These are phyloP conservation scores for Andrographis paniculata DNA, from an alignment of 305 asterid genomes.

Conservation along the genomic window DNA sequence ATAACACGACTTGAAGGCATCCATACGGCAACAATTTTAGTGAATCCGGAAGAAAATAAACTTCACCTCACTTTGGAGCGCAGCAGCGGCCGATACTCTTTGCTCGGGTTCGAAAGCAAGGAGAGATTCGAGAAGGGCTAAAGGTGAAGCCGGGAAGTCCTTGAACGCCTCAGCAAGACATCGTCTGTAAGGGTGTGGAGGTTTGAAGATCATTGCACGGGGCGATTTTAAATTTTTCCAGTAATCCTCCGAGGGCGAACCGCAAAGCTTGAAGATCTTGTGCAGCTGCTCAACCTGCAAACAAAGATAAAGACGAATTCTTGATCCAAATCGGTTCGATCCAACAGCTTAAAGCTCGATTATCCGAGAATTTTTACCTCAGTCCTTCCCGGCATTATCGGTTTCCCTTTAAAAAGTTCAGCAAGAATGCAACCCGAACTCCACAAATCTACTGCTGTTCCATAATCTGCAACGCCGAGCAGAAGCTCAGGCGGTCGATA, in stretches of 20 bases:
- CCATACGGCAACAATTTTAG: neutral
- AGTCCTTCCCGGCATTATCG: conserved; percentile 92
- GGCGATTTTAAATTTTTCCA: conserved; percentile 59
- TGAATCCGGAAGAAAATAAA: conserved; percentile 9
- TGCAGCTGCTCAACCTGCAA: conserved; percentile 70
- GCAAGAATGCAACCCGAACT: conserved; percentile 90
- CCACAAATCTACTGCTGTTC: conserved; percentile 80
- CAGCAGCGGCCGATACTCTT: conserved; percentile 49
- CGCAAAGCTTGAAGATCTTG: conserved; percentile 61
- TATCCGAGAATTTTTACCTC: conserved; percentile 48
- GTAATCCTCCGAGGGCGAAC: conserved; percentile 59
- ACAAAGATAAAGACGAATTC: neutral
- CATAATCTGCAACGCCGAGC: conserved; percentile 77
- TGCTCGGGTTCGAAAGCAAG: conserved; percentile 55
- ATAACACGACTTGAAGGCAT: neutral
- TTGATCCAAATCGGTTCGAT: neutral
- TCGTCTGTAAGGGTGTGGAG: conserved; percentile 51
- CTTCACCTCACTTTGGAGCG: conserved; percentile 53
- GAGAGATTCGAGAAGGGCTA: conserved; percentile 48
- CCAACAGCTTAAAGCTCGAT: neutral
- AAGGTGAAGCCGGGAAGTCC: conserved; percentile 44
- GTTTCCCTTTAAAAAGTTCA: conserved; percentile 67
- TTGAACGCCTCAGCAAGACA: conserved; percentile 44
- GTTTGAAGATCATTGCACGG: conserved; percentile 52
- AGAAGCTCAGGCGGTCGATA: conserved; percentile 87